These are phyloP conservation scores for Agaricus subrufescens DNA, from an alignment of 768 basidiomycete genomes.

Conservation along the genomic window DNA sequence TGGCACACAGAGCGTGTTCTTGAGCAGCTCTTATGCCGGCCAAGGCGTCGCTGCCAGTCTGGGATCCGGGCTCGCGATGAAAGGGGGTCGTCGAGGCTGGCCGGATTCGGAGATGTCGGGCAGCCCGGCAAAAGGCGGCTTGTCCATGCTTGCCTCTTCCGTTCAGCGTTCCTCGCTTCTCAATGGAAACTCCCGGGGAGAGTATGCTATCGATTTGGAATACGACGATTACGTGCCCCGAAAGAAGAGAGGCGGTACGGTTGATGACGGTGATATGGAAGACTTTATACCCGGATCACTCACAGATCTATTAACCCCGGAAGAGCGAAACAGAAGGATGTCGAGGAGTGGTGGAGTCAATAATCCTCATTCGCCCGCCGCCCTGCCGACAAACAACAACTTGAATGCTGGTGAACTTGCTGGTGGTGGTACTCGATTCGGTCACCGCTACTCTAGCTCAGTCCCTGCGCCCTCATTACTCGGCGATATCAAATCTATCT, in stretches of 20 bases:
- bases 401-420: slow-evolving; percentile 11
- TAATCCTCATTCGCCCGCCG: slow-evolving; percentile 19
- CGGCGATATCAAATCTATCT: slow-evolving; percentile 75
- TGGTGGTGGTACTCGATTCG: slow-evolving; percentile 20
- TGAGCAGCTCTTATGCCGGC: slow-evolving; percentile 30
- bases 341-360: slow-evolving; percentile 63
- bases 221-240: slow-evolving; percentile 31
- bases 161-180: slow-evolving; percentile 14
- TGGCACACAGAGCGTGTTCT: slow-evolving; percentile 54
- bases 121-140: slow-evolving; percentile 3
- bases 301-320: slow-evolving; percentile 85
- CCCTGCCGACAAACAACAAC: not conserved
- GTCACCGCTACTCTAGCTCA: slow-evolving; percentile 77
- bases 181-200: slow-evolving; percentile 16
- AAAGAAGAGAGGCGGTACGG: slow-evolving; percentile 36
- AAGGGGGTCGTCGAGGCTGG: slow-evolving; percentile 38
- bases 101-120: slow-evolving; percentile 18
- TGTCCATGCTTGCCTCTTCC: slow-evolving; percentile 7
- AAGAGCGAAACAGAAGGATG: slow-evolving; percentile 79
- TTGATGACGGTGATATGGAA: slow-evolving; percentile 76
- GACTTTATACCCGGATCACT: slow-evolving; percentile 88
- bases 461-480: slow-evolving; percentile 76
- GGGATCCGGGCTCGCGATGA: slow-evolving; percentile 47
- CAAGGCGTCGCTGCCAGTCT: slow-evolving; percentile 62
- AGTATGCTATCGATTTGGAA: slow-evolving; percentile 34